Base-by-base conservation (phyloP, 768 basidiomycete genomes). In the Xerocomellus amylosporus region DNA sequence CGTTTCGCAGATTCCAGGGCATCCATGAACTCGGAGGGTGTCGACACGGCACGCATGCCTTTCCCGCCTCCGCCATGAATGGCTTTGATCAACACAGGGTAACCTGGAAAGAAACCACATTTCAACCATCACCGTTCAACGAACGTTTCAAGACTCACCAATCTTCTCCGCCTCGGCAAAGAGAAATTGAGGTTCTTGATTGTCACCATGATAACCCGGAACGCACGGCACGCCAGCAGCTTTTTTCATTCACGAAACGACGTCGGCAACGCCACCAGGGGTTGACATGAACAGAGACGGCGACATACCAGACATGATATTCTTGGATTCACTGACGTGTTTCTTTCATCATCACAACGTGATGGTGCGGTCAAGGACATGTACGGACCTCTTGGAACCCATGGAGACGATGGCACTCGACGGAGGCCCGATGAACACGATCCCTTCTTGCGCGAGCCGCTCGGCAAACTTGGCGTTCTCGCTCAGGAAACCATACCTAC, bases 21-120 rank as follows among this genome's bases (percentile, higher is more conserved):
- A 56, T 93, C 90, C 57, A 79, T 72, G 62, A 98, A 96, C 15
- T 86, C 85, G 39, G 77, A 75, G n/a, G 79, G 71, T 3, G 81
- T 77, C 22, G 81, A 73, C 3, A 93, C 91, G 10, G 84, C 85
- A 40, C 93, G 86, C 93, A 97, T 97, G 40, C 94, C 94, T 68
- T 97, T 97, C 2, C 94, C 95, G 7, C 94, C 94, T 17, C 94
- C 95, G 24, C 95, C 94, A 60, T 95, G 88, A 43, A 94, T 87
- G n/a, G 94, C 95, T 67, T 98, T 98, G 72, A 98, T 97, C 28
- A 98, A 76, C 2, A 96, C 89, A 26, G 94, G 94, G 65, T 90
- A 96, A 12, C 89, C 88, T 87, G 40, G 22, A 31, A 34, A 44
- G 38, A n/a, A 15, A 1, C 17, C 31, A n/a, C 5, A 3, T 39